A percentile compares a stretch with the other conserved stretches of the same genome.
Evolutionary conservation across 176 grass and related monocot species (phyloP).

Genomic region (Avena insularis): DNA sequence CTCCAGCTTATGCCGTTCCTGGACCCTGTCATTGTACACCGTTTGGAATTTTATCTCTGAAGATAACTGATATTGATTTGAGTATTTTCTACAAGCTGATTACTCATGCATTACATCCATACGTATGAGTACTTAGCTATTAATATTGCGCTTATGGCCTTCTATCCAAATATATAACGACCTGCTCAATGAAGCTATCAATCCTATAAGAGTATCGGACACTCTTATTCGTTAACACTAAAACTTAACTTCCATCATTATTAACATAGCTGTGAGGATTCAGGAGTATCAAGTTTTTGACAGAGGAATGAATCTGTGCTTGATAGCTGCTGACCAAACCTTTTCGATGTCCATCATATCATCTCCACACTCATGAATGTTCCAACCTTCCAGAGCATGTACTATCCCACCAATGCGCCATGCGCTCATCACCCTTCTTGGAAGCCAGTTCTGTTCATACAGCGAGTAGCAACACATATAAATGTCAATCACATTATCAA

Average conservation of each 20-base stretch:
- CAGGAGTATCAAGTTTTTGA: slow-evolving; percentile 37
- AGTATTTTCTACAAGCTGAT: neutral
- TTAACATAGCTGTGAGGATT: slow-evolving; percentile 5
- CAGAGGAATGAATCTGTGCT: slow-evolving; percentile 68
- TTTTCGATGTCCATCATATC: slow-evolving; percentile 65
- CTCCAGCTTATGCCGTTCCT: neutral
- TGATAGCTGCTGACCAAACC: slow-evolving; percentile 62
- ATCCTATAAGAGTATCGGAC: neutral
- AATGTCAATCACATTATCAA: neutral
- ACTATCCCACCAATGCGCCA: slow-evolving; percentile 84
- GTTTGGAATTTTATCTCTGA: neutral
- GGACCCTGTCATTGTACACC: neutral
- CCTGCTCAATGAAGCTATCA: neutral
- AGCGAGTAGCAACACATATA: slow-evolving; percentile 10
- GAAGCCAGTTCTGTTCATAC: slow-evolving; percentile 82
- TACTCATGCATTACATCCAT: neutral
- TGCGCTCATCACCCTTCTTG: slow-evolving; percentile 95
- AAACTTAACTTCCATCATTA: neutral
- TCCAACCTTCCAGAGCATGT: slow-evolving; percentile 72
- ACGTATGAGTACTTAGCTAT: neutral
- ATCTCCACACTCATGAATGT: slow-evolving; percentile 78
- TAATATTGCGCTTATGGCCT: neutral
- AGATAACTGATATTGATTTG: neutral
- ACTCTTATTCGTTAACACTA: neutral
- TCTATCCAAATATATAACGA: neutral